Evolutionary conservation across 306 rosid species (phyloP).

Genomic region (Casuarina equisetifolia): DNA sequence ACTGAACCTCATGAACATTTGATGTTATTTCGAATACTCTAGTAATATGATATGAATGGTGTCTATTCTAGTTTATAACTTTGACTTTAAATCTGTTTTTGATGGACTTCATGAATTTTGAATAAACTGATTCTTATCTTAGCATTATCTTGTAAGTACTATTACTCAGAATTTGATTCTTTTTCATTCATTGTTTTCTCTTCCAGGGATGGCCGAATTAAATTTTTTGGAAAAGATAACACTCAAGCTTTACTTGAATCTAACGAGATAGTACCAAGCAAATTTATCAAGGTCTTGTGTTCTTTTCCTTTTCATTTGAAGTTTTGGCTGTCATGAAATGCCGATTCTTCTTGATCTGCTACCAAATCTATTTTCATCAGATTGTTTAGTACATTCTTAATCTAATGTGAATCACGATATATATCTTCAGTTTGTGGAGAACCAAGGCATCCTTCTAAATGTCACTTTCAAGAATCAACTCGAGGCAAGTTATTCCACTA

Average conservation of each 20-base stretch:
- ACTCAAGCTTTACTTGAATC: slow-evolving; percentile 73
- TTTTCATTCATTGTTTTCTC: neutral
- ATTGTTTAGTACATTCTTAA: slow-evolving; percentile 14
- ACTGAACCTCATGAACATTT: neutral
- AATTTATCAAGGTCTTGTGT: slow-evolving; percentile 65
- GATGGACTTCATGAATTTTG: neutral
- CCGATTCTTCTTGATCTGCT: slow-evolving; percentile 11
- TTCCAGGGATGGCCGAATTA: slow-evolving; percentile 78
- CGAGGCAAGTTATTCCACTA: slow-evolving; percentile 54
- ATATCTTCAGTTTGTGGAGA: slow-evolving; percentile 61
- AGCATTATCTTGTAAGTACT: neutral
- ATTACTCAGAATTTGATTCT: neutral
- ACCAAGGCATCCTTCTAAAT: slow-evolving; percentile 68
- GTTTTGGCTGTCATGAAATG: neutral
- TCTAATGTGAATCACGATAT: slow-evolving; percentile 8
- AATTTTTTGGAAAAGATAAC: slow-evolving; percentile 74
- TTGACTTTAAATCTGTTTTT: neutral
- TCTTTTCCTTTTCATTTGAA: slow-evolving; percentile 3
- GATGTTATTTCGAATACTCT: neutral
- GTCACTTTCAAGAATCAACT: slow-evolving; percentile 60
- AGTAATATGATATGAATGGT: neutral
- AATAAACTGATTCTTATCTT: neutral
- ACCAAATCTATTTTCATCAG: slow-evolving; percentile 4
- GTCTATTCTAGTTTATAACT: neutral
- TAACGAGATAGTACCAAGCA: slow-evolving; percentile 57